Conservation (phyloP, 495 filamentous ascomycete species). For the Hypoxylon lienhwacheense region DNA sequence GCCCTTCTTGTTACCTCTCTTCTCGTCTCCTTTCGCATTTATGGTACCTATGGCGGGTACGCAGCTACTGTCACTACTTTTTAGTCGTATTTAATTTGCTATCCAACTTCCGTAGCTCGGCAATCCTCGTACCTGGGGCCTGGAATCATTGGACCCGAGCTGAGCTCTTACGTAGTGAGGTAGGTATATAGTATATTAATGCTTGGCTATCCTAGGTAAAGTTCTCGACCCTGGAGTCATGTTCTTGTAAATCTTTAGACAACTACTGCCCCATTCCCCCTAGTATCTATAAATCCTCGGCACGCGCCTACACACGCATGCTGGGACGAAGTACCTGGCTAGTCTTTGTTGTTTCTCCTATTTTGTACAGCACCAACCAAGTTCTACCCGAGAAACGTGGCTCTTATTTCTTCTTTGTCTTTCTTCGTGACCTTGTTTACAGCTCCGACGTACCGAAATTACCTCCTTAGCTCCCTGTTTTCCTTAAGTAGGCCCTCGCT, state of each 20-base stretch:
- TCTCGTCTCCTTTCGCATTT: slow-evolving; percentile 18
- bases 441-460: not conserved
- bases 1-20: slow-evolving; percentile 7
- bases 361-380: not conserved
- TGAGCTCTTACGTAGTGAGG: not conserved
- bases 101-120: slow-evolving; percentile 15
- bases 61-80: not conserved
- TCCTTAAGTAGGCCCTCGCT: slow-evolving; percentile 1
- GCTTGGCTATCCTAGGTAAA: slow-evolving; percentile 12
- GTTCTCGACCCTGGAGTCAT: not conserved
- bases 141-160: slow-evolving; percentile 1
- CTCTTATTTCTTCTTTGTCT: no score
- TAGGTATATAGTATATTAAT: slow-evolving; percentile 2
- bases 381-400: no score
- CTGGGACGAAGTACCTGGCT: no score
- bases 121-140: slow-evolving; percentile 15
- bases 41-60: slow-evolving; percentile 30
- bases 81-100: no score
- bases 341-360: not conserved
- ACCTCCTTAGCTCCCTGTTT: not conserved
- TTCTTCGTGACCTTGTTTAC: not conserved
- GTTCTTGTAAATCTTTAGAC: slow-evolving; percentile 13
- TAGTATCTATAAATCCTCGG: slow-evolving; percentile 1
- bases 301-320: not conserved
- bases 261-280: not conserved